Evolutionary conservation across 2,329 filamentous ascomycete species (phyloP).

Genomic region (Byssochlamys sp.): DNA sequence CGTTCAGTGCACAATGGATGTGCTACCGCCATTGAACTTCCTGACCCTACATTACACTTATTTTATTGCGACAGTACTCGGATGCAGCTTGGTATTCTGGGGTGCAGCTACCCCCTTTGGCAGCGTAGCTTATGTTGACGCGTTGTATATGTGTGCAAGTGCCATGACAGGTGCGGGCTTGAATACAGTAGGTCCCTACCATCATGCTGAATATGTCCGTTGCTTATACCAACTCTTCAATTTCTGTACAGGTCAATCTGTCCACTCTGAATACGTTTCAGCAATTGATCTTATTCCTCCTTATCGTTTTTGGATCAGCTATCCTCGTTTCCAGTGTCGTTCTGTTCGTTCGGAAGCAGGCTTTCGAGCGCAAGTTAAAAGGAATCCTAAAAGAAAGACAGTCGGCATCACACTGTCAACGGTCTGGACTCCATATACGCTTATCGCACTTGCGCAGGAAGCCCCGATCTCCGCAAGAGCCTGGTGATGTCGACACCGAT

Average conservation of each 20-base stretch:
- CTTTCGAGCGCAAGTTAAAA: slow-evolving; percentile 54
- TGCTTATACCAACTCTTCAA: slow-evolving; percentile 2
- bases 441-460: neutral
- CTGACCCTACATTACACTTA: slow-evolving; percentile 59
- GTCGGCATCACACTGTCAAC: slow-evolving; percentile 7
- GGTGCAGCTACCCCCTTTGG: slow-evolving; percentile 41
- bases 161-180: slow-evolving; percentile 60
- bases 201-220: neutral
- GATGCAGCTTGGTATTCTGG: slow-evolving; percentile 53
- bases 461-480: neutral
- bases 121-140: slow-evolving; percentile 52
- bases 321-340: slow-evolving; percentile 60
- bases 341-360: slow-evolving; percentile 49
- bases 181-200: slow-evolving; percentile 43
- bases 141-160: slow-evolving; percentile 57
- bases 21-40: slow-evolving; percentile 44
- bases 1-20: slow-evolving; percentile 14
- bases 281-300: slow-evolving; percentile 54
- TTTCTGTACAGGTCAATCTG: slow-evolving; percentile 30
- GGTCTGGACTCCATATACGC: neutral
- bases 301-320: slow-evolving; percentile 57
- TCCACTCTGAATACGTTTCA: slow-evolving; percentile 58
- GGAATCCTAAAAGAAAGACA: slow-evolving; percentile 36
- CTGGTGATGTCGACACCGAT: neutral
- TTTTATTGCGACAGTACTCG: slow-evolving; percentile 48